These are phyloP conservation scores for Posidonia oceanica DNA, from an alignment of 116 monocot genomes.

Conservation along the genomic window DNA sequence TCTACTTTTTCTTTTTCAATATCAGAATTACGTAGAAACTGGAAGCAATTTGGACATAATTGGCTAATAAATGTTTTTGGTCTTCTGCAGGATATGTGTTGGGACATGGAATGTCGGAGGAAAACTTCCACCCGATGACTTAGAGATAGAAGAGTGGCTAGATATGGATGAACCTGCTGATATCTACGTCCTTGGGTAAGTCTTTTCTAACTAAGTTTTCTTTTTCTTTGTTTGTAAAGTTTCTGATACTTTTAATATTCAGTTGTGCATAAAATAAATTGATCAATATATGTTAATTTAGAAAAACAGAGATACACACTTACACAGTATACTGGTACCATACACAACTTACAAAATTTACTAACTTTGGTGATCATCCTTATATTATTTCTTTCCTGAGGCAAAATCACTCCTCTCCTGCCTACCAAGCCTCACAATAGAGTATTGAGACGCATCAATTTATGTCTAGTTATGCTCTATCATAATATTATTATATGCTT, in stretches of 20 bases:
- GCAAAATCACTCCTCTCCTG: too few species aligned
- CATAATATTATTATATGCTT: neutral
- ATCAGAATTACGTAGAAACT: too few species aligned
- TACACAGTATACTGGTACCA: too few species aligned
- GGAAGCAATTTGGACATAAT: too few species aligned
- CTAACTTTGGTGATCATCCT: too few species aligned
- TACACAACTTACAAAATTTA: too few species aligned
- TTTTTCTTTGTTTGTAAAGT: neutral
- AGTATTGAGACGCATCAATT: too few species aligned
- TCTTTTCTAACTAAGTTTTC: neutral
- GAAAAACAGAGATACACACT: too few species aligned
- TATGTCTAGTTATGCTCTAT: neutral
- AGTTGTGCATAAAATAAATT: neutral
- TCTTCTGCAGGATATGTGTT: conserved; percentile 46
- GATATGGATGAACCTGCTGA: conserved; percentile 69
- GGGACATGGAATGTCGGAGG: conserved; percentile 94
- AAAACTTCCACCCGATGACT: conserved; percentile 49
- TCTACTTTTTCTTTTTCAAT: too few species aligned
- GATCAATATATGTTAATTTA: too few species aligned
- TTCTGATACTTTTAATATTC: neutral
- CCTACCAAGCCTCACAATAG: too few species aligned
- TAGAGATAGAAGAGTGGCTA: conserved; percentile 73
- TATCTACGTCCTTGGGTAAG: conserved; percentile 82
- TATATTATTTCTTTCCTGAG: too few species aligned
- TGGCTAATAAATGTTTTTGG: neutral